Evolutionary conservation across 2,329 filamentous ascomycete genomes (phyloP).

Genomic region (Nemania diffusa): DNA sequence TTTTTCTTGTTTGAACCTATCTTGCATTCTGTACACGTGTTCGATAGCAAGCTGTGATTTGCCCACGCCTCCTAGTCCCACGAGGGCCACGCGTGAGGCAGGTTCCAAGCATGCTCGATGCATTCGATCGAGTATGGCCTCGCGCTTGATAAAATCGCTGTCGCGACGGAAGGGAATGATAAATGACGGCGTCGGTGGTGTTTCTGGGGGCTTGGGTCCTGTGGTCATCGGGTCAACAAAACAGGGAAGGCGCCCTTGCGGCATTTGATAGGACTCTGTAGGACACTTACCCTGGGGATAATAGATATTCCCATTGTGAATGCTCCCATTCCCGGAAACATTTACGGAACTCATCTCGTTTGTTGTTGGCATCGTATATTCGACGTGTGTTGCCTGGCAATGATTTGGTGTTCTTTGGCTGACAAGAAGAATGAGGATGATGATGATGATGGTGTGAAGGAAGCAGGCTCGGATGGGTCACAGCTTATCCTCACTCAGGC

Average conservation of each 20-base stretch:
- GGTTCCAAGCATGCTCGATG: slow-evolving; percentile 14
- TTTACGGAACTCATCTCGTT: not conserved
- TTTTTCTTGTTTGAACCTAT: not conserved
- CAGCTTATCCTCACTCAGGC: not conserved
- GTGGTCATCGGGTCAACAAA: not conserved
- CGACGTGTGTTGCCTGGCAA: not conserved
- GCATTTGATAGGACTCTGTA: not conserved
- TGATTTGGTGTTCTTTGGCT: not conserved
- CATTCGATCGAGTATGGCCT: slow-evolving; percentile 28
- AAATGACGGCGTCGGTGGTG: slow-evolving; percentile 23
- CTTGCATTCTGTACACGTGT: slow-evolving; percentile 33
- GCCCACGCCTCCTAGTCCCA: slow-evolving; percentile 36
- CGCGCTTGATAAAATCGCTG: slow-evolving; percentile 26
- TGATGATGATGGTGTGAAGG: not conserved
- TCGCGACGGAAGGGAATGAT: slow-evolving; percentile 32
- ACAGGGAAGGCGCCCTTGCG: not conserved
- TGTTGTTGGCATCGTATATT: not conserved
- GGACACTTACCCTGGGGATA: not conserved
- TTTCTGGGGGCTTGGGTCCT: slow-evolving; percentile 17
- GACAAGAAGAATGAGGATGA: not conserved
- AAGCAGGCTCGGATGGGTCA: not conserved
- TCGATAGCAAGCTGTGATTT: slow-evolving; percentile 41
- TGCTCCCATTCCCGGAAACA: not conserved
- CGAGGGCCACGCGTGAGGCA: slow-evolving; percentile 31
- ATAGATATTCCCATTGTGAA: slow-evolving; percentile 7